A percentile compares a stretch with the other conserved stretches of the same genome.
These are phyloP conservation scores for Arabis hirsuta DNA, from an alignment of 345 rosid genomes.

Conservation along the genomic window DNA sequence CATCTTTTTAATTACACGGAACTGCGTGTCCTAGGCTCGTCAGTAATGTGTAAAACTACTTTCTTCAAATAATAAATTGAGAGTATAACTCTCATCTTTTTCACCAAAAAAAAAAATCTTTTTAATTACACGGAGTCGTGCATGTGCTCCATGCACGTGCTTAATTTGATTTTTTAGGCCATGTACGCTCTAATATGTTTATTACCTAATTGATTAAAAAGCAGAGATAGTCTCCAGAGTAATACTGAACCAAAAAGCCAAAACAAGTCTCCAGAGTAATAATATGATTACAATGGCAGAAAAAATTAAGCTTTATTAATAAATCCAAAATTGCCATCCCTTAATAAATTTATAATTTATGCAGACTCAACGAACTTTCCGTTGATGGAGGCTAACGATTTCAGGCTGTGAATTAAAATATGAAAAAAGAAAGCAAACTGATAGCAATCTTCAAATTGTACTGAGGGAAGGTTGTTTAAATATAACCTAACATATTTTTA, in stretches of 20 bases:
- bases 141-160: conserved; percentile 34
- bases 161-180: conserved; percentile 1
- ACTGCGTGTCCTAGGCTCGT: too few relatives aligned
- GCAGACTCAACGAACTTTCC: conserved; percentile 30
- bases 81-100: too few relatives aligned
- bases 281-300: not conserved
- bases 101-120: too few relatives aligned
- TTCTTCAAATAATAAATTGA: too few relatives aligned
- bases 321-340: conserved; percentile 14
- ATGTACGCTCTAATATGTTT: conserved; percentile 4
- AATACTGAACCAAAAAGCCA: not conserved
- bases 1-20: not conserved
- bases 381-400: conserved; percentile 12
- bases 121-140: conserved; percentile 23
- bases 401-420: not conserved
- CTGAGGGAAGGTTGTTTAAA: too few relatives aligned
- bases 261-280: conserved; percentile 2
- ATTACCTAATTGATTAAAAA: not conserved
- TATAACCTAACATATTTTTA: too few relatives aligned
- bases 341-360: not conserved
- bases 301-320: not conserved
- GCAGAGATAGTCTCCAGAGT: conserved; percentile 2
- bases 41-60: too few relatives aligned
- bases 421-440: too few relatives aligned
- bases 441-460: too few relatives aligned